Base-by-base conservation (phyloP, 2,329 filamentous ascomycete species). In the Blastomyces parvus region DNA sequence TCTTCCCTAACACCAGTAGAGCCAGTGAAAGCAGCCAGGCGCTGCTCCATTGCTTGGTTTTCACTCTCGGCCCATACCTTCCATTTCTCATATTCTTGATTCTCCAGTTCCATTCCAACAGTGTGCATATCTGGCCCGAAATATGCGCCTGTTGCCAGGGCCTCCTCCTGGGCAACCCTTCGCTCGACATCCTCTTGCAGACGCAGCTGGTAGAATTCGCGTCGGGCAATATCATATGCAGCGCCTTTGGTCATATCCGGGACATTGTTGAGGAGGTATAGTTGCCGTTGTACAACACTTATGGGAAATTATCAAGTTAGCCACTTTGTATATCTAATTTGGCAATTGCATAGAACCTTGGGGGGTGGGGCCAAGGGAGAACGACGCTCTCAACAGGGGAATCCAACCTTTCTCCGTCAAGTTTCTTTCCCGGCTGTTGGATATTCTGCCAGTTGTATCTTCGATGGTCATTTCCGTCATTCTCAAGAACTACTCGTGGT, bases 241-340 rank as follows among this genome's bases (percentile, higher is more conserved):
- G 84, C 76, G 50, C 82, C 80, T 73, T 84, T 84, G 59, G 81
- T 82, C 73, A 89, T 82, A 61, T 80, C 79, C 7, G 75, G 77
- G 9, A 81, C 70, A 67, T 85, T 85, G 62, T 89, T 77, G 80
- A 96, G 89, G 65, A 97, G 83, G 84, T 87, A 96, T 64, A 94
- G 74, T 74, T 97, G 93, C 66, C 93, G 87, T 77, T 97, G 93
- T 9, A 97, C 86, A 64, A 97, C 94, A 75, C 93, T 97, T n/a
- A n/a, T 36, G 48, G 42, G 38, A n/a, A 33, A 22, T 33, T 19
- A 48, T 33, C 13, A 48, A 25, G 58, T 59, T 48, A 59, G 58
- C 58, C 58, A 22, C 22, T 36, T 46, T n/a, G 40, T 36, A n/a
- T 59, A 22, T 14, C 9, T 17, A 13, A 36, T 22, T 33, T 36